These are phyloP conservation scores for Agastache rugosa DNA, from an alignment of 257 asterid species.

Conservation along the genomic window DNA sequence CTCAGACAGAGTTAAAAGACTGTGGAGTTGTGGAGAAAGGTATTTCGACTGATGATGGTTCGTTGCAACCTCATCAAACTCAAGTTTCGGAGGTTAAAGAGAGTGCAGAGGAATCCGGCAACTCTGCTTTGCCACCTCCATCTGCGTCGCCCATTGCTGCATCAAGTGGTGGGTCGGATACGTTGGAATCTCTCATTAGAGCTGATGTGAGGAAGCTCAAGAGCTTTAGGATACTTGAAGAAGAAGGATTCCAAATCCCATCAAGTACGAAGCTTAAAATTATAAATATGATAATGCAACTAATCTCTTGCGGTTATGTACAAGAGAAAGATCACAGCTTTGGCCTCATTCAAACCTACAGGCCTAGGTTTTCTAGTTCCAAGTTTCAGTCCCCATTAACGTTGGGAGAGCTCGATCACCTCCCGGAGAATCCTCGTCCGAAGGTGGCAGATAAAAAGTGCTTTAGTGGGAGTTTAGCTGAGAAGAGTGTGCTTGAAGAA, in stretches of 20 bases:
- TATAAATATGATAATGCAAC: conserved; percentile 79
- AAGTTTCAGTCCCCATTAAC: conserved; percentile 64
- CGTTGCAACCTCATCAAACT: conserved; percentile 43
- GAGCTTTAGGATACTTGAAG: conserved; percentile 75
- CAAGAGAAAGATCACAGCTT: conserved; percentile 82
- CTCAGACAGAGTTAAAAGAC: conserved; percentile 77
- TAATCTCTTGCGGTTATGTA: conserved; percentile 88
- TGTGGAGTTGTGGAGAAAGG: conserved; percentile 49
- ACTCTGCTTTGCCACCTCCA: conserved; percentile 61
- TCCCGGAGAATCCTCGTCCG: conserved; percentile 60
- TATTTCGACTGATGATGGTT: conserved; percentile 72
- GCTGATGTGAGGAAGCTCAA: conserved; percentile 77
- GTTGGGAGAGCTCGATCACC: conserved; percentile 77
- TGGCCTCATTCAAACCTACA: conserved; percentile 71
- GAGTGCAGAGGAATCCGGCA: conserved; percentile 49
- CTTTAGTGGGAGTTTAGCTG: conserved; percentile 88
- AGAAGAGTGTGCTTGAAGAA: conserved; percentile 65
- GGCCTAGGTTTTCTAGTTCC: conserved; percentile 75
- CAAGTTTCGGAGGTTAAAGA: conserved; percentile 47
- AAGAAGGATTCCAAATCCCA: conserved; percentile 61
- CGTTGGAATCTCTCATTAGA: conserved; percentile 86
- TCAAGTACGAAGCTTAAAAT: conserved; percentile 71
- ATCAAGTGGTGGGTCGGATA: conserved; percentile 67
- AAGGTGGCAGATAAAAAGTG: conserved; percentile 75
- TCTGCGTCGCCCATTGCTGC: conserved; percentile 67